A percentile compares a stretch with the other conserved stretches of the same genome.
phyloP scores from a whole-genome alignment of 345 rosid species.

The Salix caprea region DNA sequence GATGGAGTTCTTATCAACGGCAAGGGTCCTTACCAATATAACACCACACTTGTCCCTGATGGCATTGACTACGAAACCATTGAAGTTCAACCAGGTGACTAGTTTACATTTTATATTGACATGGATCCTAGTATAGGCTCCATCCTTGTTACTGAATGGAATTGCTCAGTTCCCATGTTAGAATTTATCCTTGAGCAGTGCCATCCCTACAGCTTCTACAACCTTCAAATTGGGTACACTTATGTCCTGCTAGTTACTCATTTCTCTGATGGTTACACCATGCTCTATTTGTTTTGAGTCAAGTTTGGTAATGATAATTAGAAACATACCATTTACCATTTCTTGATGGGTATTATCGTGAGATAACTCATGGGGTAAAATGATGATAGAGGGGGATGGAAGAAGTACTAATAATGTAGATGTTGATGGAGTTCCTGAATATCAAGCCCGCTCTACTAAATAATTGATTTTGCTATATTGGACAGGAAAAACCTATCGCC shows the following conservation, averaged over 20 bases:
- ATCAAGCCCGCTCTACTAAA: neutral
- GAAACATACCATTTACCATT: neutral
- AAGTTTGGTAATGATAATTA: neutral
- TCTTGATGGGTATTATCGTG: neutral
- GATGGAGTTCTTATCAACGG: slow-evolving; percentile 97
- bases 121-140: neutral
- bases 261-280: neutral
- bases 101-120: neutral
- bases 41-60: slow-evolving; percentile 73
- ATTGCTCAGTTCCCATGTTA: neutral
- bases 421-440: neutral
- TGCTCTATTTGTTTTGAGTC: neutral
- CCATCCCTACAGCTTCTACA: neutral
- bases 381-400: neutral
- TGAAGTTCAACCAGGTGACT: slow-evolving; percentile 86
- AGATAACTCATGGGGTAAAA: neutral
- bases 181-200: neutral
- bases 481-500: slow-evolving; percentile 82
- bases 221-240: neutral
- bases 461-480: slow-evolving; percentile 12
- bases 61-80: slow-evolving; percentile 71
- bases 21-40: slow-evolving; percentile 92
- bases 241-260: neutral
- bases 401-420: neutral
- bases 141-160: neutral